These are phyloP conservation scores for Ceratorhiza oryzae-sativae DNA, from an alignment of 1,284 basidiomycete genomes.

Conservation along the genomic window DNA sequence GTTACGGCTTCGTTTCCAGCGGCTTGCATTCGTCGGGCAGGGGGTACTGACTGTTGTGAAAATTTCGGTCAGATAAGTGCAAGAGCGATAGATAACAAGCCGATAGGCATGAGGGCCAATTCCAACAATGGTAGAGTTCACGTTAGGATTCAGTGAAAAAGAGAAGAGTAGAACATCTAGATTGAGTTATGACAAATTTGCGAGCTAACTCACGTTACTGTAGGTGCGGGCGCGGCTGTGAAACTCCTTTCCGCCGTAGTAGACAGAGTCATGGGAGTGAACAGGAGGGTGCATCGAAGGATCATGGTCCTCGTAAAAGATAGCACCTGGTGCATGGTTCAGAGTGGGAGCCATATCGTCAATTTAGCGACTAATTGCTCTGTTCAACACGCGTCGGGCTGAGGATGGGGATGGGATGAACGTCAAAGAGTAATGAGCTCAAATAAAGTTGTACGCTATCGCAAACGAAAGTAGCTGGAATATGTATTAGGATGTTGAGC, in stretches of 20 bases:
- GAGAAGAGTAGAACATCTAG: conserved; percentile 16
- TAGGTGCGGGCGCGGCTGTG: conserved; percentile 84
- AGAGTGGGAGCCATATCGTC: conserved; percentile 23
- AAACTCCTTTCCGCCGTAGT: conserved; percentile 80
- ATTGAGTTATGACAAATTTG: conserved; percentile 35
- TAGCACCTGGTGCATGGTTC: conserved; percentile 60
- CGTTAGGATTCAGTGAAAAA: not conserved
- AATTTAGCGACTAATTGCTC: not conserved
- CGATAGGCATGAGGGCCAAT: conserved; percentile 11
- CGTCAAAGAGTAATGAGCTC: not conserved
- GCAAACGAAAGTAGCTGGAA: conserved; percentile 25
- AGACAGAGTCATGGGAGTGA: conserved; percentile 76
- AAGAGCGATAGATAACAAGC: conserved; percentile 11
- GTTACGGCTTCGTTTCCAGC: conserved; percentile 40
- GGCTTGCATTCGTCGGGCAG: conserved; percentile 37
- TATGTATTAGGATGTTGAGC: not conserved
- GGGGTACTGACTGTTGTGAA: conserved; percentile 15
- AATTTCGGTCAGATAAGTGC: not conserved
- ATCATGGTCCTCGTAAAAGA: conserved; percentile 69
- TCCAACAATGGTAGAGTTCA: conserved; percentile 19
- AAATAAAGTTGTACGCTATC: not conserved
- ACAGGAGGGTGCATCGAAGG: conserved; percentile 54
- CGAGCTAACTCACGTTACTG: conserved; percentile 66
- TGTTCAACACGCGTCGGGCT: conserved; percentile 2
- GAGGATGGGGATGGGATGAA: conserved; percentile 13